phyloP scores from a whole-genome alignment of 306 rosid genomes.

The Comarum palustre region DNA sequence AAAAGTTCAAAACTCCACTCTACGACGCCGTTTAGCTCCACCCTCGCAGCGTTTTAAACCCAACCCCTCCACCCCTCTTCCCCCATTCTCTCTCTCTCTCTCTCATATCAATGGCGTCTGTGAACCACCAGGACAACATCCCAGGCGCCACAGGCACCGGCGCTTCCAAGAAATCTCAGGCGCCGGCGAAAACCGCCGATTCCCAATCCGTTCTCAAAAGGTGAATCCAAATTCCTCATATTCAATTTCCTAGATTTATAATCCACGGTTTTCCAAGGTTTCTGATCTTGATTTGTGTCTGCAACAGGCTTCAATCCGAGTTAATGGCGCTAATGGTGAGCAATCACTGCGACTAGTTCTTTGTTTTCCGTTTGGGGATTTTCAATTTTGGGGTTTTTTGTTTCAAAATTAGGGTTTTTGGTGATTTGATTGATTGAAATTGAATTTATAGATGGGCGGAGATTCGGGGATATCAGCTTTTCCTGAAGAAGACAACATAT shows the following conservation, averaged over 20 bases:
- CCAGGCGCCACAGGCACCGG: conserved; percentile 31
- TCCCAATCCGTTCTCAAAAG: conserved; percentile 86
- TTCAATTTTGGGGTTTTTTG: neutral
- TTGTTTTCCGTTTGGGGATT: neutral
- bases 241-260: neutral
- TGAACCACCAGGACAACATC: conserved; percentile 47
- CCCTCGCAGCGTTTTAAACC: conserved; percentile 21
- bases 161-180: conserved; percentile 44
- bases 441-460: conserved; percentile 71
- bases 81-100: neutral
- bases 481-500: conserved; percentile 92
- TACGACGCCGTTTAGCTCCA: conserved; percentile 19
- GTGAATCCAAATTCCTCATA: conserved; percentile 19
- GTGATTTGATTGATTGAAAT: neutral
- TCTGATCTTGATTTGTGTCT: conserved; percentile 28
- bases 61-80: neutral
- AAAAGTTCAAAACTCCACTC: neutral
- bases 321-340: conserved; percentile 96
- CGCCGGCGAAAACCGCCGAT: conserved; percentile 54
- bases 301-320: conserved; percentile 85
- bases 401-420: neutral
- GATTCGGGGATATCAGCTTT: conserved; percentile 87
- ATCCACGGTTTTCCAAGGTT: neutral
- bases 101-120: conserved; percentile 44
- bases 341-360: neutral